These are phyloP conservation scores for Apophysomyces trapeziformis DNA, from an alignment of 371 early-diverging fungal genomes.

Conservation along the genomic window DNA sequence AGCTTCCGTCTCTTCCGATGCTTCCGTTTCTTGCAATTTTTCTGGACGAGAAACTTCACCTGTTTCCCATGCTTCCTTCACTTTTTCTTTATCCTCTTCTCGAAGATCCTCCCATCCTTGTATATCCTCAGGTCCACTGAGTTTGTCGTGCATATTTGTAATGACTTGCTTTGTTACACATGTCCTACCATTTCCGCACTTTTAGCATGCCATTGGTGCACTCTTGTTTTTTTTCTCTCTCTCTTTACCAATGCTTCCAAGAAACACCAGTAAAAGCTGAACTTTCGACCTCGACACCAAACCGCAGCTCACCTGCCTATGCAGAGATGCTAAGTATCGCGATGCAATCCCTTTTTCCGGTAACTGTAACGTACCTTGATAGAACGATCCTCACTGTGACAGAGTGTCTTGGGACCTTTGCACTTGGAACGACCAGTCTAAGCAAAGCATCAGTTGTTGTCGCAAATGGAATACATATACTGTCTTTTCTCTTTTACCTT, in stretches of 20 bases:
- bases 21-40: constrained; percentile 8
- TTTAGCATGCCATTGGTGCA: too few species aligned
- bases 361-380: constrained; percentile 16
- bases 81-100: constrained; percentile 27
- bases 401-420: constrained; percentile 23
- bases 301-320: constrained; percentile 26
- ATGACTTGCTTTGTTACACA: constrained; percentile 26
- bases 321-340: neutral
- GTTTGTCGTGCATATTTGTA: constrained; percentile 14
- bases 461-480: too few species aligned
- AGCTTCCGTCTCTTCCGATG: neutral
- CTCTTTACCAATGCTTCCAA: constrained; percentile 29
- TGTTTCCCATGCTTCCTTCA: constrained; percentile 21
- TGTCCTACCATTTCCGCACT: constrained; percentile 14
- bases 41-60: constrained; percentile 22
- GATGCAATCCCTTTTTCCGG: neutral
- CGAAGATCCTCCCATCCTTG: constrained; percentile 22
- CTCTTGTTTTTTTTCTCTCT: neutral
- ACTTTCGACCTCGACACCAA: constrained; percentile 23
- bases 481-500: constrained; percentile 11
- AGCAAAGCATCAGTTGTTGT: neutral
- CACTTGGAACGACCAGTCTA: constrained; percentile 27
- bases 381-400: constrained; percentile 15
- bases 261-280: constrained; percentile 10
- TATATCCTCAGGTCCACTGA: constrained; percentile 18